Evolutionary conservation across 2,329 filamentous ascomycete genomes (phyloP).

Genomic region (Fusarium sp.): DNA sequence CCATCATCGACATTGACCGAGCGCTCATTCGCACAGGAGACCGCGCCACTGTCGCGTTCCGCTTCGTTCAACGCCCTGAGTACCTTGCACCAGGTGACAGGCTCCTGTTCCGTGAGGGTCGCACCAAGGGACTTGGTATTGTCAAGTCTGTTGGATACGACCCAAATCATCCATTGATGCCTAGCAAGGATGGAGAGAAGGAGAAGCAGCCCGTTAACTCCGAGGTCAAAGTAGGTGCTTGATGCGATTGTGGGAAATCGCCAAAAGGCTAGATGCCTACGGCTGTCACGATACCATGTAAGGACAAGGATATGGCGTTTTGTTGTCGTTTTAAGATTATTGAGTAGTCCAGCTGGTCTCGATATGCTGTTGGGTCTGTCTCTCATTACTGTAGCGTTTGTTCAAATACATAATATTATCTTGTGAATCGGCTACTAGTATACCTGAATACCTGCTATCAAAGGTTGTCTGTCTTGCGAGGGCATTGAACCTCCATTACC

Average conservation of each 20-base stretch:
- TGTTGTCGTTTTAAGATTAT: slow-evolving; percentile 1
- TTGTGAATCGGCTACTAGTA: not conserved
- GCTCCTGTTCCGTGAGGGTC: slow-evolving; percentile 91
- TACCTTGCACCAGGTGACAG: slow-evolving; percentile 90
- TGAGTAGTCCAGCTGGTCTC: not conserved
- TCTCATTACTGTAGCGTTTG: slow-evolving; percentile 23
- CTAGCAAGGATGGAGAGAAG: slow-evolving; percentile 29
- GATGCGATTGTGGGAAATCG: not conserved
- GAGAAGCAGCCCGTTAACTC: slow-evolving; percentile 34
- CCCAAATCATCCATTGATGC: slow-evolving; percentile 60
- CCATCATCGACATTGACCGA: slow-evolving; percentile 98
- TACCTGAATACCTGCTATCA: not conserved
- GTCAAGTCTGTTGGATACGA: slow-evolving; percentile 94
- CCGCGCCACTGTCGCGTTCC: slow-evolving; percentile 92
- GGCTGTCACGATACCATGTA: slow-evolving; percentile 30
- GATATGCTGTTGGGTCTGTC: slow-evolving; percentile 7
- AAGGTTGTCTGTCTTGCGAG: not conserved
- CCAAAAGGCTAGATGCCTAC: not conserved
- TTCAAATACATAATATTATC: slow-evolving; percentile 1
- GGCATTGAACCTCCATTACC: not conserved
- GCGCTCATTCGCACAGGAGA: slow-evolving; percentile 95
- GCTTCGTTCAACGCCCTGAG: slow-evolving; percentile 93
- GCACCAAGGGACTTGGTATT: slow-evolving; percentile 95
- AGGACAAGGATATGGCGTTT: slow-evolving; percentile 26
- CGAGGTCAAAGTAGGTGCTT: slow-evolving; percentile 44